Evolutionary conservation across 768 basidiomycete genomes (phyloP).

Genomic region (Cystoderma amianthinum): DNA sequence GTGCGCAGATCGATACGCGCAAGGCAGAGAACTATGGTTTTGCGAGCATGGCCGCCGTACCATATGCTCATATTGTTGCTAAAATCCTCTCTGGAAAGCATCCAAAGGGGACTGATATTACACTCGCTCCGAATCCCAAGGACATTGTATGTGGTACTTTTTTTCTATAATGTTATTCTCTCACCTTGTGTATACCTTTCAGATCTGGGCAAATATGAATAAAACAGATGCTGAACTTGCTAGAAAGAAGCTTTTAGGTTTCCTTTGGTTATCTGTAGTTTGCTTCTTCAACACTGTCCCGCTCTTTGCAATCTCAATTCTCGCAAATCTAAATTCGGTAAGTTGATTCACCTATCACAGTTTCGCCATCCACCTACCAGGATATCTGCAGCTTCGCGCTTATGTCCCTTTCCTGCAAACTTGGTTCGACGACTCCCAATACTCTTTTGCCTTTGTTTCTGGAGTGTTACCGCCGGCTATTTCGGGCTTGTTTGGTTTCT

Average conservation of each 20-base stretch:
- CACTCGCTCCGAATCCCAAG: slow-evolving; percentile 82
- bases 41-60: slow-evolving; percentile 83
- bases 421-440: slow-evolving; percentile 61
- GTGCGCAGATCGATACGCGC: slow-evolving; percentile 61
- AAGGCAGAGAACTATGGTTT: slow-evolving; percentile 90
- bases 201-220: slow-evolving; percentile 92
- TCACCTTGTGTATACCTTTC: slow-evolving; percentile 2
- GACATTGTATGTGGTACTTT: slow-evolving; percentile 56
- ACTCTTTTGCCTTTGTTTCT: slow-evolving; percentile 77
- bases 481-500: slow-evolving; percentile 83
- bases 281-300: slow-evolving; percentile 96
- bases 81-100: slow-evolving; percentile 60
- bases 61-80: slow-evolving; percentile 84
- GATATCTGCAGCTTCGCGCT: slow-evolving; percentile 36
- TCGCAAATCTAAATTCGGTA: slow-evolving; percentile 86
- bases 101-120: slow-evolving; percentile 65
- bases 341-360: slow-evolving; percentile 14
- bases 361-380: slow-evolving; percentile 37
- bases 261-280: slow-evolving; percentile 65
- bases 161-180: too few relatives aligned
- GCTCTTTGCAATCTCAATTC: slow-evolving; percentile 79
- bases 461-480: slow-evolving; percentile 91
- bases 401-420: slow-evolving; percentile 71
- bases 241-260: slow-evolving; percentile 69
- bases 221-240: slow-evolving; percentile 59